Evolutionary conservation across 2,329 filamentous ascomycete genomes (phyloP).

Genomic region (Metarhizium humberi): DNA sequence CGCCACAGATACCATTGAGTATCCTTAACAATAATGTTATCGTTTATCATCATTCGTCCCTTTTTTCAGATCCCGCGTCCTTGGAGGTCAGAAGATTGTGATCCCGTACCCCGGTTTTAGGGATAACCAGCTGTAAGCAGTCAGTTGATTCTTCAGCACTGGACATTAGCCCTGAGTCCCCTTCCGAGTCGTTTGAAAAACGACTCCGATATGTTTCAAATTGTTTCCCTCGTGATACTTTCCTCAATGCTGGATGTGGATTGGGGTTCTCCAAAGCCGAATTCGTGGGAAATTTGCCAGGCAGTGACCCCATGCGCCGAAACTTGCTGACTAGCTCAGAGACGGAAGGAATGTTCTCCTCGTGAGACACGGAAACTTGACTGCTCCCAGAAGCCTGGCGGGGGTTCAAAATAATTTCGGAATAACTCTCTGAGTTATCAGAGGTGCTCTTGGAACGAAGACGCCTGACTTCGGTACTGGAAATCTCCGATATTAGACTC

Average conservation of each 20-base stretch:
- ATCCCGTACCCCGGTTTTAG: neutral
- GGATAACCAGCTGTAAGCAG: neutral
- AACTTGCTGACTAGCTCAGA: slow-evolving; percentile 17
- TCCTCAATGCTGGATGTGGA: slow-evolving; percentile 2
- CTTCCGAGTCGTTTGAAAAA: slow-evolving; percentile 8
- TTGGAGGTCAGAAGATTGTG: neutral
- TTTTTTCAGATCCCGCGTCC: neutral
- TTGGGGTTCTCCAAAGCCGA: neutral
- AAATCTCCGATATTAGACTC: neutral
- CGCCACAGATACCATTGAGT: neutral
- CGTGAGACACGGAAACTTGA: neutral
- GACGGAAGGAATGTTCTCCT: slow-evolving; percentile 12
- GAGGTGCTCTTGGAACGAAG: slow-evolving; percentile 2
- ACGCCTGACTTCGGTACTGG: neutral
- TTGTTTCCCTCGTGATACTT: slow-evolving; percentile 4
- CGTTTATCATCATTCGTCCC: neutral
- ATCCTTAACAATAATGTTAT: neutral
- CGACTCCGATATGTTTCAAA: slow-evolving; percentile 5
- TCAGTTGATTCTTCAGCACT: neutral
- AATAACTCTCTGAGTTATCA: slow-evolving; percentile 1
- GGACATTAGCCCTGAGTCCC: neutral
- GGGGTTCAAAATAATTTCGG: neutral
- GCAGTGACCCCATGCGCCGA: slow-evolving; percentile 11
- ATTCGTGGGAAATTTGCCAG: neutral
- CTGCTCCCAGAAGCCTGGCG: slow-evolving; percentile 2